Percentiles rank a stretch among this genome's conserved stretches.
These are phyloP conservation scores for Aaosphaeria arxii DNA, from an alignment of 2,329 filamentous ascomycete species.

Conservation along the genomic window DNA sequence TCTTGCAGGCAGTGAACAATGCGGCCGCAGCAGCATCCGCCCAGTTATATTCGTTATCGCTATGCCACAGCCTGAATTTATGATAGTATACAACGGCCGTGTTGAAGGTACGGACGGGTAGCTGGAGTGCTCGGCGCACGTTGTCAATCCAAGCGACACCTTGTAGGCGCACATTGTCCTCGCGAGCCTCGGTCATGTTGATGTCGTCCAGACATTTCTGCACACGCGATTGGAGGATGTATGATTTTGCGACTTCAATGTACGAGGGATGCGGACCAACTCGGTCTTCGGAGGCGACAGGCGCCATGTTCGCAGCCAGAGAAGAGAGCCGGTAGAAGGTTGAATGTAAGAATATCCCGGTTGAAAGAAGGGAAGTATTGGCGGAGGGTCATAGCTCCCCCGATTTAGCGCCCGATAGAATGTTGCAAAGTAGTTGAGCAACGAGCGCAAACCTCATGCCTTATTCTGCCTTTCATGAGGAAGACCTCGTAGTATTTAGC, in stretches of 20 bases:
- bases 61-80: slow-evolving; percentile 82
- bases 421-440: no score
- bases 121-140: slow-evolving; percentile 71
- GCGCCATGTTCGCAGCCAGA: slow-evolving; percentile 1
- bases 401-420: no score
- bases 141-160: slow-evolving; percentile 88
- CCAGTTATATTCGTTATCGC: slow-evolving; percentile 82
- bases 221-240: slow-evolving; percentile 78
- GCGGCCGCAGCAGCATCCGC: slow-evolving; percentile 82
- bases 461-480: no score
- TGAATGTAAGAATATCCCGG: no score
- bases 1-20: slow-evolving; percentile 91
- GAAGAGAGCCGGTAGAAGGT: background rate
- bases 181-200: slow-evolving; percentile 71
- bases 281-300: slow-evolving; percentile 12
- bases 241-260: slow-evolving; percentile 67
- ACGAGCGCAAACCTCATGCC: no score
- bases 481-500: no score
- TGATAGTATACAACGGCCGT: slow-evolving; percentile 92
- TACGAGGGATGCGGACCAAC: slow-evolving; percentile 59
- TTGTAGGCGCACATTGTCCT: slow-evolving; percentile 77
- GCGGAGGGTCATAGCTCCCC: slow-evolving; percentile 1
- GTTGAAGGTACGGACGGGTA: slow-evolving; percentile 88
- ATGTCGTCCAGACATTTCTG: slow-evolving; percentile 68
- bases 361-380: background rate